Conservation (phyloP, 2,329 filamentous ascomycete genomes). For the Alternaria gansuensis region DNA sequence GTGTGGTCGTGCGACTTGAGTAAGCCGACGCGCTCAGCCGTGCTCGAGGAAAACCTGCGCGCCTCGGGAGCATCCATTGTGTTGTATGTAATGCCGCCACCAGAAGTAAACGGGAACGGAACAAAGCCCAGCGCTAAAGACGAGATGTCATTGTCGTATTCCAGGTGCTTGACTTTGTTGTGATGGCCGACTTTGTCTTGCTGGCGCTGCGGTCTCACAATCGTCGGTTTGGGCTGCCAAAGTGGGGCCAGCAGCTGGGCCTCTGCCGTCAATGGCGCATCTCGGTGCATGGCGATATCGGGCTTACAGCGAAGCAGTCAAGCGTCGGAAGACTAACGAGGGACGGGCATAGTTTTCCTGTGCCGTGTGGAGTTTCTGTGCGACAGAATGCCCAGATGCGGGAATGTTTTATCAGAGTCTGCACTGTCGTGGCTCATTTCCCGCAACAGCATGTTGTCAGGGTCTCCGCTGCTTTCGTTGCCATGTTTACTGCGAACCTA, state of each 20-base stretch:
- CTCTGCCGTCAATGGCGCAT: constrained; percentile 23
- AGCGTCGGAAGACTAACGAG: constrained; percentile 18
- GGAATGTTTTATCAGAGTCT: constrained; percentile 18
- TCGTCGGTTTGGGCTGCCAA: constrained; percentile 15
- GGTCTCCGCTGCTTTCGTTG: constrained; percentile 15
- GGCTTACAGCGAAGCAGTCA: constrained; percentile 26
- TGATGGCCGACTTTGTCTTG: constrained; percentile 6
- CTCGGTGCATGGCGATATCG: constrained; percentile 26
- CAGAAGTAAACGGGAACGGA: constrained; percentile 35
- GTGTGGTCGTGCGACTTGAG: constrained; percentile 33
- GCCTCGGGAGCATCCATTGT: constrained; percentile 47
- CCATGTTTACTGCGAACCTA: constrained; percentile 11
- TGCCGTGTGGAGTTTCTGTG: constrained; percentile 16
- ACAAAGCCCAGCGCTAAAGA: constrained; percentile 36
- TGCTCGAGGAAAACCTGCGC: constrained; percentile 44
- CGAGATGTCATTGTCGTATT: constrained; percentile 33
- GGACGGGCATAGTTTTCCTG: constrained; percentile 19
- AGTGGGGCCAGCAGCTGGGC: constrained; percentile 26
- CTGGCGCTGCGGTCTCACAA: constrained; percentile 12
- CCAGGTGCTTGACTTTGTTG: constrained; percentile 10
- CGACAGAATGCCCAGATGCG: constrained; percentile 18
- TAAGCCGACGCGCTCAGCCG: constrained; percentile 40
- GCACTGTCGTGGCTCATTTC: constrained; percentile 4
- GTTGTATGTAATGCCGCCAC: constrained; percentile 29
- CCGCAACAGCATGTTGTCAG: constrained; percentile 3